Base-by-base conservation (phyloP, 768 basidiomycete species). In the Astraeus odoratus region DNA sequence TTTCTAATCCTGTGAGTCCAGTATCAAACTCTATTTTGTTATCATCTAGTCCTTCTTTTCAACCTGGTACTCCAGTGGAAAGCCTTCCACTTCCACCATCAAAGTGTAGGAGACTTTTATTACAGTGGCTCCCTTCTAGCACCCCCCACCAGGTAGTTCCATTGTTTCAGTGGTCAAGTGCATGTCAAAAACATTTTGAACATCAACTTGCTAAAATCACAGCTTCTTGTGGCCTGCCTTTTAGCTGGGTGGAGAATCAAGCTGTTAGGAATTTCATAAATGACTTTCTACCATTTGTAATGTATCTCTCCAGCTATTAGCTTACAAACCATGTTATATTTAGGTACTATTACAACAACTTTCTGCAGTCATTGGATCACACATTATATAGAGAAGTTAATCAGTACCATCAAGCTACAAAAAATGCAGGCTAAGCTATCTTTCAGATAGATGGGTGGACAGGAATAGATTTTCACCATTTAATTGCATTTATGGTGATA, bases 201-300 rank as follows among this genome's bases (percentile, higher is more conserved):
- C 33, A 26, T 18, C 36, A 22, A 2, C 20, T 68, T 38, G 50
- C 50, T 9, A 26, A 55, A 7, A 31, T 69, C 5, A 69, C 64
- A 26, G 64, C 64, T 18, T 61, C 66, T 5, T 57, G 52, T 31
- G 59, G 57, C 0, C 50, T 69, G 22, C 51, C 67, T n/a, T 54
- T 69, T 2, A 59, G 57, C 4, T 71, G 65, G 65, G 58, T 71
- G 19, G 59, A 64, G 24, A 69, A 69, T 51, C 59, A 59, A 1
- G 66, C 42, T 54, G 54, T 31, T 42, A 53, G n/a, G 50, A 58
- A 12, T 63, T 67, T 48, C 35, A 16, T 44, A n/a, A 26, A 37
- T 37, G 22, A 44, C 8, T 38, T 44, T 23, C 26, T 44, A 19
- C 43, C 43, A 30, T 22, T 34, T 15, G 34, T 22, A 31, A n/a